Evolutionary conservation across 1,284 basidiomycete species (phyloP), one percentile per base, ranked within the genome.

Genomic region (Cerrena zonata): DNA sequence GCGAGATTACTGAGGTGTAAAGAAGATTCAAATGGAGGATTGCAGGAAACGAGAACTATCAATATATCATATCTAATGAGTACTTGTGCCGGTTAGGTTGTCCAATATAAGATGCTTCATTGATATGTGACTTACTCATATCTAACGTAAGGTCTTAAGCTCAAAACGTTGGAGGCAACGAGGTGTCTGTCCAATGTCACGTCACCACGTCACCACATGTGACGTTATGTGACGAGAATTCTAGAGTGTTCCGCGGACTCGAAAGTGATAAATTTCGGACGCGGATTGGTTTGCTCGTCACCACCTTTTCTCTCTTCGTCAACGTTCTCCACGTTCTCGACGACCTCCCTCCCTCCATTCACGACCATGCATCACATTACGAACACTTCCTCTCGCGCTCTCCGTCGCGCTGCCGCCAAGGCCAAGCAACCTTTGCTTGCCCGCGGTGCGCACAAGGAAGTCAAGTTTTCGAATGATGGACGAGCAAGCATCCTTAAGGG

Each of bases 381-480:
- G 27, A 52, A 61, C 44, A 61, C 71, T 48, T 78, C 77, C 23
- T 69, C 76, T 10, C 66, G 72, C 52, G 72, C 69, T 43, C 67
- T 72, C 49, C 76, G 76, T 50, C 68, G 69, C 49, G 64, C 69
- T 40, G 69, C 69, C 13, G 63, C 65, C 49, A 77, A 78, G 59
- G 75, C 75, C 30, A 40, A 44, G 50, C 73, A 75, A 63, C 69
- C 75, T 42, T 63, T 73, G 40, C 71, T 83, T 43, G 72, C 75
- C 45, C 86, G 89, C 59, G 88, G 89, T 58, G 85, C 84, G 25
- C 89, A 92, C 79, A 94, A 96, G 82, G 93, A 96, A 69, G 91
- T 98, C 71, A 89, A 91, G 77, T 98, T 98, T 73, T 91, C 89
- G 66, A 94, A 97, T 72, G 91, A 95, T 58, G 94, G 94, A 53